Evolutionary conservation across 2,329 filamentous ascomycete genomes (phyloP).

Genomic region (Calonectria leucothoes): DNA sequence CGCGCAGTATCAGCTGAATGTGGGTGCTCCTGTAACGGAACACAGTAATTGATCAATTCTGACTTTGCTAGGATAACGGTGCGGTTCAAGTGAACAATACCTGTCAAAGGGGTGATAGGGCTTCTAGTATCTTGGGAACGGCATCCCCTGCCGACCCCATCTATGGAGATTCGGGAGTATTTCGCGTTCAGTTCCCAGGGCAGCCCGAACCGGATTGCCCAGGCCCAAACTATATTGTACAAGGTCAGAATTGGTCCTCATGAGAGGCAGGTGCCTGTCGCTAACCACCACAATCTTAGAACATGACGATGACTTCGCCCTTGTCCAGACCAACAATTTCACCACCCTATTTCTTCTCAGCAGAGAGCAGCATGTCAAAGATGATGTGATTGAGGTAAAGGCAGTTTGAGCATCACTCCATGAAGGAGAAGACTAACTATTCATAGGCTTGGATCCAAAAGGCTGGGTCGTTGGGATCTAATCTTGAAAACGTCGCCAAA

Average conservation of each 20-base stretch:
- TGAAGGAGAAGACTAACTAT: background rate
- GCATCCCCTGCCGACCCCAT: background rate
- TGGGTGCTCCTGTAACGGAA: background rate
- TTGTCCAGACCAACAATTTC: background rate
- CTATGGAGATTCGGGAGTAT: background rate
- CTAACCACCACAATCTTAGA: background rate
- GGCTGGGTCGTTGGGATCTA: background rate
- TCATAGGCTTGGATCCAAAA: background rate
- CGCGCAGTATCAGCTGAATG: background rate
- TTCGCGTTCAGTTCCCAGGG: background rate
- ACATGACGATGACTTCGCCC: background rate
- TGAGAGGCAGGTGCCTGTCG: background rate
- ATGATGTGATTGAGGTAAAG: background rate
- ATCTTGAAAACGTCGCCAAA: background rate
- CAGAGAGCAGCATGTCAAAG: background rate
- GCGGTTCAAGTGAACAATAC: background rate
- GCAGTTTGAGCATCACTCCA: no score
- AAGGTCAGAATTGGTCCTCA: background rate
- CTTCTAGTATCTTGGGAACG: background rate
- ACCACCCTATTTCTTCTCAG: background rate
- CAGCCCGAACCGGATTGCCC: background rate
- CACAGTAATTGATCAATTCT: no score
- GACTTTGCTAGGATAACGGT: background rate
- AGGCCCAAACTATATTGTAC: background rate
- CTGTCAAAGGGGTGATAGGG: background rate